Conservation (phyloP, 2,329 filamentous ascomycete species). For the Verticillium nonalfalfae region DNA sequence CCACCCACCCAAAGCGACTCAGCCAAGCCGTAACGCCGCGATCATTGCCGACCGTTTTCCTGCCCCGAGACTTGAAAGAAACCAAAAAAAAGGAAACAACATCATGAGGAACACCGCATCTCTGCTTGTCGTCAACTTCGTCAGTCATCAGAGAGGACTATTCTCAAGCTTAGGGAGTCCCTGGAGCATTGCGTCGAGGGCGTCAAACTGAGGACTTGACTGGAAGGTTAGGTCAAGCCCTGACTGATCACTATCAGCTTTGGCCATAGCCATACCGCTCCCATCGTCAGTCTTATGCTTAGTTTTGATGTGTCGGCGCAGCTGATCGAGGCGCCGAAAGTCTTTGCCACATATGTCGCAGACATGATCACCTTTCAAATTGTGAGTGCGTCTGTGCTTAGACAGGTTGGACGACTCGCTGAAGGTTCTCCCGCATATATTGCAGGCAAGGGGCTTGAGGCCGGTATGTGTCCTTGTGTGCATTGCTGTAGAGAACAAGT, state of each 20-base stretch:
- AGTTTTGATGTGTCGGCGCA: conserved; percentile 41
- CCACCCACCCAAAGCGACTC: neutral
- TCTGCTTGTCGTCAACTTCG: neutral
- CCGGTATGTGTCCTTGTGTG: conserved; percentile 62
- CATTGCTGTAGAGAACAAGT: conserved; percentile 41
- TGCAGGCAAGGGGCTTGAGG: conserved; percentile 54
- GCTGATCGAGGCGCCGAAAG: conserved; percentile 55
- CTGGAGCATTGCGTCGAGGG: neutral
- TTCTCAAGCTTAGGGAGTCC: neutral
- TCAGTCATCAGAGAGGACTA: neutral
- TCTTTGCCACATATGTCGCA: conserved; percentile 49
- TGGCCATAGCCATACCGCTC: neutral
- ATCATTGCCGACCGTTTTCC: neutral
- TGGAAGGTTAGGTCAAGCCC: neutral
- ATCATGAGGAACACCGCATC: neutral
- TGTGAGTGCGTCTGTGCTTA: conserved; percentile 59
- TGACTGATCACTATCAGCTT: neutral
- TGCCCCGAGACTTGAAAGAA: neutral
- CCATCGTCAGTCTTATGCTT: neutral
- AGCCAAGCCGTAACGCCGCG: neutral
- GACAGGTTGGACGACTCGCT: conserved; percentile 61
- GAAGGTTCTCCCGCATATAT: conserved; percentile 52
- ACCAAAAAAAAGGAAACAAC: neutral
- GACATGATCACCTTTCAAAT: conserved; percentile 41
- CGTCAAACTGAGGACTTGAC: neutral